Conservation (phyloP, 2,329 filamentous ascomycete genomes). For the Ambrosiella xylebori region DNA sequence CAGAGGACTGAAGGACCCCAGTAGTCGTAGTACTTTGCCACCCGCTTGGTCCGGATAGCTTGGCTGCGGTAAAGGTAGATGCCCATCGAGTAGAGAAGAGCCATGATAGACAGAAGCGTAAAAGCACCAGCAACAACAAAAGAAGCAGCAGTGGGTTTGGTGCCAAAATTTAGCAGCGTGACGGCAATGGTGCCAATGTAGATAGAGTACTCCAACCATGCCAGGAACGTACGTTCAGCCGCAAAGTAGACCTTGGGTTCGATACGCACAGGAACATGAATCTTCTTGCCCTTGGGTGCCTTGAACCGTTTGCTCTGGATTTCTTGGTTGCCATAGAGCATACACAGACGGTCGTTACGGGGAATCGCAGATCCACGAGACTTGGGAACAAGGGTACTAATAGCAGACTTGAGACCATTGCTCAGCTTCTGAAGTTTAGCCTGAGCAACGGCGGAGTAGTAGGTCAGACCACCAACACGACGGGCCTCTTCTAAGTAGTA, state of each 20-base stretch:
- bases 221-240: conserved; percentile 85
- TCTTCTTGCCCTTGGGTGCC: conserved; percentile 70
- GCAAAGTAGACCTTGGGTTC: conserved; percentile 98
- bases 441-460: conserved; percentile 38
- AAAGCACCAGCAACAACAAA: conserved; percentile 61
- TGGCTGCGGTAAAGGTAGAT: conserved; percentile 79
- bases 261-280: conserved; percentile 87
- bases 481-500: conserved; percentile 64
- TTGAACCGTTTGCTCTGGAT: conserved; percentile 45
- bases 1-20: conserved; percentile 71
- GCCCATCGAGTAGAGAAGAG: conserved; percentile 66
- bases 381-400: conserved; percentile 29
- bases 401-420: neutral
- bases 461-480: conserved; percentile 58
- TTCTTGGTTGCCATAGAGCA: conserved; percentile 37
- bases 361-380: conserved; percentile 40
- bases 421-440: conserved; percentile 9
- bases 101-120: conserved; percentile 59
- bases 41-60: conserved; percentile 66
- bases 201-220: conserved; percentile 95
- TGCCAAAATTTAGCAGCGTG: conserved; percentile 66
- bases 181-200: conserved; percentile 79
- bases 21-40: conserved; percentile 82
- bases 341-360: conserved; percentile 34
- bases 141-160: conserved; percentile 36